These are phyloP conservation scores for Ogataea henricii DNA, from an alignment of 805 yeast genomes.

Conservation along the genomic window DNA sequence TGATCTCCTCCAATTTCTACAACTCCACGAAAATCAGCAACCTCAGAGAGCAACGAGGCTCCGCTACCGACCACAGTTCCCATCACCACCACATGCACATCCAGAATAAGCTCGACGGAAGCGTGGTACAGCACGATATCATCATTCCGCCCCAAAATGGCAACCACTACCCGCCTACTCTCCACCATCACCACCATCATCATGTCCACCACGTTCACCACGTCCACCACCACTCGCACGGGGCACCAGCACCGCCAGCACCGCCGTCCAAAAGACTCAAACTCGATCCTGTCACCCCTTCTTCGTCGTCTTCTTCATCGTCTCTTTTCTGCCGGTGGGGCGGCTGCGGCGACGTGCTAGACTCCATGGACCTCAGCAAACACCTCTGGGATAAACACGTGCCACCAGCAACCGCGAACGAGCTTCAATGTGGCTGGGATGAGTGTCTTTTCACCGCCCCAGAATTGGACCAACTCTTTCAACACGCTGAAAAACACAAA, in stretches of 20 bases:
- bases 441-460: constrained; percentile 62
- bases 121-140: constrained; percentile 29
- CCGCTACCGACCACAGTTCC: background rate
- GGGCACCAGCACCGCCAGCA: background rate
- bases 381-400: constrained; percentile 52
- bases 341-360: constrained; percentile 48
- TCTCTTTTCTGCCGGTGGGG: constrained; percentile 63
- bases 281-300: constrained; percentile 37
- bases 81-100: constrained; percentile 36
- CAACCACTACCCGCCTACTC: no score
- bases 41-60: constrained; percentile 3
- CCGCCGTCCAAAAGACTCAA: constrained; percentile 16
- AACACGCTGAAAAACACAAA: constrained; percentile 46
- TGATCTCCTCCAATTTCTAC: background rate
- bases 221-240: background rate
- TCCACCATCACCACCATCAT: constrained; percentile 18
- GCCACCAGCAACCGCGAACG: constrained; percentile 19
- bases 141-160: constrained; percentile 26
- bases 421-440: constrained; percentile 70
- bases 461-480: constrained; percentile 54
- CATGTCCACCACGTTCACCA: background rate
- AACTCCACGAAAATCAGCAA: constrained; percentile 9
- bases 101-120: constrained; percentile 31
- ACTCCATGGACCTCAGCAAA: constrained; percentile 47
- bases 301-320: constrained; percentile 19